Evolutionary conservation across 306 rosid species (phyloP), one percentile per base, ranked within the genome.

Genomic region (Fragaria nilgerrensis): DNA sequence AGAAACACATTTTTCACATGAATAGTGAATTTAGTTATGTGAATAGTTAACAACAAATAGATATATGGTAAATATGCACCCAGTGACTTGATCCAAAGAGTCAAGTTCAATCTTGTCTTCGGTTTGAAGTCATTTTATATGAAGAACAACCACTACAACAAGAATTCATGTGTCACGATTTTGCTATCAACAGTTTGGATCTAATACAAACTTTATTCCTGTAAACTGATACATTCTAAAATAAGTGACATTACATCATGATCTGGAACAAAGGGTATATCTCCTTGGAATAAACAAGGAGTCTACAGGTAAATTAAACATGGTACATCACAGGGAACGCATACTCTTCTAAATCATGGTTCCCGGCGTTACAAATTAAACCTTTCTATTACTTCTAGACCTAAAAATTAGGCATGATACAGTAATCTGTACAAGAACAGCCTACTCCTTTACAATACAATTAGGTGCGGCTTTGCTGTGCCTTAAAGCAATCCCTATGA

Each of bases 381-480:
- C 80, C 81, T 55, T 83, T 72, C 74, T 50, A 76, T 81, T 78
- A 72, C 77, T 71, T 77, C 23, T 39, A 72, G 64, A 52, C 81
- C 86, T 71, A 84, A 59, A 65, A 80, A 77, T 75, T 75, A 84
- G 83, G 66, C 20, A 9, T 66, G 16, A 72, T 82, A 77, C 80
- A 85, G 79, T 72, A 85, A 83, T 81, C 89, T 88, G 82, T 88
- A 88, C 91, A 88, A 50, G 49, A 73, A 65, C 76, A 72, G 55
- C 45, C 87, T 83, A 83, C 83, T 61, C 87, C 75, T 77, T 63
- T 85, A 83, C 87, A 77, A 71, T 71, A 77, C 81, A 70, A 75
- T 88, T 74, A 66, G 75, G 84, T 73, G 84, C 27, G 77, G 81
- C 79, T 52, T 72, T 48, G 76, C 78, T 63, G 70, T 77, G 32